phyloP scores from a whole-genome alignment of 768 basidiomycete species.

The Trametes meyenii region DNA sequence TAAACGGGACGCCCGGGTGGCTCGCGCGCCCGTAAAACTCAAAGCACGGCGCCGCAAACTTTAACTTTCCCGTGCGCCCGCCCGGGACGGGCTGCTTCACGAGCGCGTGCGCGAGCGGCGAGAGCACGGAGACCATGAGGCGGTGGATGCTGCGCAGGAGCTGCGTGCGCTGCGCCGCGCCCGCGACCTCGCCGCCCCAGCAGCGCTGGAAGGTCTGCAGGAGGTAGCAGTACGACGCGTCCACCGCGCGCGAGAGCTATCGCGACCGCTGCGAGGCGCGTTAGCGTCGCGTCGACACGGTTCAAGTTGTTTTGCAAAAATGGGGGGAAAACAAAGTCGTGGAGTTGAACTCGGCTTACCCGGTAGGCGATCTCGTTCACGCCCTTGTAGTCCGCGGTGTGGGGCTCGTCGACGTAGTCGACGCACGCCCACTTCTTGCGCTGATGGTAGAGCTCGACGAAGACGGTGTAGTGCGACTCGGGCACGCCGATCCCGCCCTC shows the following conservation, averaged over 20 bases:
- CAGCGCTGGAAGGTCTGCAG: not conserved
- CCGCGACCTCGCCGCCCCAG: not conserved
- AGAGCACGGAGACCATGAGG: not conserved
- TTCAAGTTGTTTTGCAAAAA: too few species aligned
- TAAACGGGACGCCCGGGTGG: not conserved
- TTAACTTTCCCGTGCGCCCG: not conserved
- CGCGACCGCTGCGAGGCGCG: too few species aligned
- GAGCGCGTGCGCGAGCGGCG: not conserved
- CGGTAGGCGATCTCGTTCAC: not conserved
- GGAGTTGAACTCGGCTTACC: not conserved
- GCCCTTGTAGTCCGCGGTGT: not conserved
- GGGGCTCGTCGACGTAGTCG: not conserved
- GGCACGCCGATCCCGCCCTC: not conserved
- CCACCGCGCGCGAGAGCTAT: not conserved
- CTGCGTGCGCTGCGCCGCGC: not conserved
- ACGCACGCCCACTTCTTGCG: not conserved
- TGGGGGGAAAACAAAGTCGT: too few species aligned
- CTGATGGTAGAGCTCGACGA: slow-evolving; percentile 1
- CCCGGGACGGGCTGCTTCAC: not conserved
- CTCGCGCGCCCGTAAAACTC: not conserved
- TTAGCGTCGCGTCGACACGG: not conserved
- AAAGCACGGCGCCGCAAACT: not conserved
- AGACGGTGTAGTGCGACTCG: not conserved
- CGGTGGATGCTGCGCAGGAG: not conserved
- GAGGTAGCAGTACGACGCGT: not conserved